Percentiles rank a stretch among this genome's conserved stretches.
phyloP scores from a whole-genome alignment of 2,329 filamentous ascomycete species.

The Sporothrix euskadiensis region DNA sequence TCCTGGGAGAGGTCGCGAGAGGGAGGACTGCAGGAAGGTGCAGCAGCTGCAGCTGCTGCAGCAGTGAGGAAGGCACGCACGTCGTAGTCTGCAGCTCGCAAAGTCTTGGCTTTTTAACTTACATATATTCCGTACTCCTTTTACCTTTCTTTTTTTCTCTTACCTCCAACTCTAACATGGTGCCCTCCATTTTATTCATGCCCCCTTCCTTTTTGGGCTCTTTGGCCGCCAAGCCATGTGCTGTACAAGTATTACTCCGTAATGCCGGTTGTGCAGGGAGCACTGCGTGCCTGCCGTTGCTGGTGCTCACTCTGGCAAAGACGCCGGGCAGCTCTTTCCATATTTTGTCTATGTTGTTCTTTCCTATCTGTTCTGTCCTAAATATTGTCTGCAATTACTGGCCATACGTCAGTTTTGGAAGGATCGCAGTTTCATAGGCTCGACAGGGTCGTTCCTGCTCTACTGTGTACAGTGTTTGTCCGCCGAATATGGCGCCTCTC shows the following conservation, averaged over 20 bases:
- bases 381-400: not conserved
- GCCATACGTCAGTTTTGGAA: not conserved
- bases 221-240: slow-evolving; percentile 11
- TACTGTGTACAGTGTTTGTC: not conserved
- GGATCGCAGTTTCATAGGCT: not conserved
- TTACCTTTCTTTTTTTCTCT: too few species aligned
- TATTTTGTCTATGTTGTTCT: not conserved
- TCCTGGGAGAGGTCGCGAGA: not conserved
- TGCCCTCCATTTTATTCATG: not conserved
- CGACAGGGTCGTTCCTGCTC: not conserved
- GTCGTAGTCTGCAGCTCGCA: slow-evolving; percentile 12
- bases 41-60: not conserved
- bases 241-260: not conserved
- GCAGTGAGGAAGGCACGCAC: slow-evolving; percentile 10
- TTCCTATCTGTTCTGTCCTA: not conserved
- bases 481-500: slow-evolving; percentile 3
- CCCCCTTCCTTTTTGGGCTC: not conserved
- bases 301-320: not conserved
- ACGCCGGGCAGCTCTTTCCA: not conserved
- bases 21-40: slow-evolving; percentile 12
- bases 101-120: not conserved
- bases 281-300: not conserved
- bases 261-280: not conserved
- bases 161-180: not conserved
- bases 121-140: too few species aligned